A percentile compares a stretch with the other conserved stretches of the same genome.
These are phyloP conservation scores for Dissophora ornata DNA, from an alignment of 192 early-diverging fungal genomes.

Conservation along the genomic window DNA sequence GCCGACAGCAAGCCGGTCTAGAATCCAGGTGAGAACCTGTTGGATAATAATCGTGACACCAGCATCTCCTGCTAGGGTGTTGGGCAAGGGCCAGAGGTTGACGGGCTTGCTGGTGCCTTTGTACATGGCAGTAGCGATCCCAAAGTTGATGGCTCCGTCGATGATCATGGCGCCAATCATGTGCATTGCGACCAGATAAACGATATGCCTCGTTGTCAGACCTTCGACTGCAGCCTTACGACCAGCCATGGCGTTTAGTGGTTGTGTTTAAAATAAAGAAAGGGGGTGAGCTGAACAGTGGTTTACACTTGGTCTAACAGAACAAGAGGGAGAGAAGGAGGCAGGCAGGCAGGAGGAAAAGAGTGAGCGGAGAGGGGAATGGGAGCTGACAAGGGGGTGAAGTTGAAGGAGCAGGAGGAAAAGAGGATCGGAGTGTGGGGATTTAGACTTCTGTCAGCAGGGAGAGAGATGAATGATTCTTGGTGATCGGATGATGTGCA, in stretches of 20 bases:
- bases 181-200: slow-evolving; percentile 36
- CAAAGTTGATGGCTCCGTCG: slow-evolving; percentile 44
- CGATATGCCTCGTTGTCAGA: slow-evolving; percentile 26
- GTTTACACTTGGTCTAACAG: neutral
- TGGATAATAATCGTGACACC: slow-evolving; percentile 38
- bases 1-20: slow-evolving; percentile 17
- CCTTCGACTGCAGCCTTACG: slow-evolving; percentile 8
- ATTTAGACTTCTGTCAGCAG: too few relatives aligned
- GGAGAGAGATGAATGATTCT: neutral
- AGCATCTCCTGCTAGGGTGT: slow-evolving; percentile 30
- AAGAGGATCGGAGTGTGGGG: neutral
- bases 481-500: neutral
- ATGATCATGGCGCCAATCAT: slow-evolving; percentile 29
- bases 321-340: neutral
- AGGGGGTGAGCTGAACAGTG: neutral
- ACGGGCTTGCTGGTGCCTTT: slow-evolving; percentile 20
- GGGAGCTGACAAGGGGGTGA: neutral
- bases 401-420: neutral
- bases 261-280: neutral
- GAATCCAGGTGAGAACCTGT: slow-evolving; percentile 28
- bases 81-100: slow-evolving; percentile 26
- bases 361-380: slow-evolving; percentile 5
- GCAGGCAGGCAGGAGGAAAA: neutral
- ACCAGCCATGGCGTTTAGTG: slow-evolving; percentile 5
- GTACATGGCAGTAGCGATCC: slow-evolving; percentile 44